phyloP scores from a whole-genome alignment of 164 flowering plant genomes.

The Stephania yunnanensis region DNA sequence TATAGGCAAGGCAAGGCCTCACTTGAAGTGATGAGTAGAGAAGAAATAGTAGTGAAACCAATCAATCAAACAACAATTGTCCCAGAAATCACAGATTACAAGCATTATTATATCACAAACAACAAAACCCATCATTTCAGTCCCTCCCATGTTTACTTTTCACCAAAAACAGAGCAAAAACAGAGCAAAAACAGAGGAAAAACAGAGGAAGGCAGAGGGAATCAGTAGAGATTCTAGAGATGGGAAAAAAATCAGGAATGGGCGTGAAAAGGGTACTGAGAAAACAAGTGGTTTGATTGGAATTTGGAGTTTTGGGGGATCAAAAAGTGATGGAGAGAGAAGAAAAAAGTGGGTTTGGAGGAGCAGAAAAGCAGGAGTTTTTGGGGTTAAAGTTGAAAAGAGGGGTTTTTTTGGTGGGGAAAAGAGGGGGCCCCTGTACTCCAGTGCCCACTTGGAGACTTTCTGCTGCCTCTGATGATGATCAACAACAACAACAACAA shows the following conservation, averaged over 20 bases:
- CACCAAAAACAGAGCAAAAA: background rate
- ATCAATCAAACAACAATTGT: background rate
- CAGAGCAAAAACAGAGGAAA: no score
- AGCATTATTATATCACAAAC: background rate
- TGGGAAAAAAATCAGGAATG: constrained; percentile 7
- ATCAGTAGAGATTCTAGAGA: background rate
- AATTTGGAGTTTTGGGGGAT: background rate
- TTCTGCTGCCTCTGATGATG: constrained; percentile 7
- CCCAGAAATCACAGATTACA: background rate
- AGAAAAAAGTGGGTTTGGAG: constrained; percentile 29
- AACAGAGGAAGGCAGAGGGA: constrained; percentile 1
- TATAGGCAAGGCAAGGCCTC: no score
- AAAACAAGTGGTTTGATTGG: constrained; percentile 6
- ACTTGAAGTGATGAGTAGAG: no score
- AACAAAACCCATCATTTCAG: background rate
- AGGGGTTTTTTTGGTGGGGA: constrained; percentile 41
- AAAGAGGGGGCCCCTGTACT: constrained; percentile 53
- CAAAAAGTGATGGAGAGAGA: constrained; percentile 25
- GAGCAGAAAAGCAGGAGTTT: constrained; percentile 49
- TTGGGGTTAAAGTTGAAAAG: constrained; percentile 54
- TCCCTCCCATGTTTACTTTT: background rate
- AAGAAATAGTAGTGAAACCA: background rate
- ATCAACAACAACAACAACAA: background rate
- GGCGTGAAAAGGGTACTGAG: constrained; percentile 11
- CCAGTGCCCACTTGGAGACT: constrained; percentile 70